phyloP scores from a whole-genome alignment of 176 grass and related monocot species.

The Pontederia crassipes region DNA sequence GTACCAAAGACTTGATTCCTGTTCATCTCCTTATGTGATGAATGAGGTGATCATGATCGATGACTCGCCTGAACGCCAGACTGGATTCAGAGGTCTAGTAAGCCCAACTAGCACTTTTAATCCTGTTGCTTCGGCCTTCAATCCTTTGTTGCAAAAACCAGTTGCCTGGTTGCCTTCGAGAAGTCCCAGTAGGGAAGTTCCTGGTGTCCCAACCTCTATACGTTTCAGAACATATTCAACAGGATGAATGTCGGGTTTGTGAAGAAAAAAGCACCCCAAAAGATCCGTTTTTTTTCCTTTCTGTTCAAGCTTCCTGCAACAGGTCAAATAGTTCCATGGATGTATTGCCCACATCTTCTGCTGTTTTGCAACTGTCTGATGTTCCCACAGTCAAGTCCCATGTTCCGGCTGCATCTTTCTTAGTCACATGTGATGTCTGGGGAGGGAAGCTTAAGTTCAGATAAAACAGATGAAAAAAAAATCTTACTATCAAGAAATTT shows the following conservation, averaged over 20 bases:
- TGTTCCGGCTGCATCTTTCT: too few species aligned
- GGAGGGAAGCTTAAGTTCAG: too few species aligned
- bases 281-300: constrained; percentile 29
- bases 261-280: constrained; percentile 31
- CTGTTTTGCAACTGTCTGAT: not conserved
- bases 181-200: constrained; percentile 32
- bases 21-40: constrained; percentile 35
- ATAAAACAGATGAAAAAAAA: too few species aligned
- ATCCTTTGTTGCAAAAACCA: constrained; percentile 24
- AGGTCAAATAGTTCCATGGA: constrained; percentile 33
- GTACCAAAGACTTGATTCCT: constrained; percentile 22
- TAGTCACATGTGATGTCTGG: too few species aligned
- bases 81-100: constrained; percentile 29
- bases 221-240: constrained; percentile 26
- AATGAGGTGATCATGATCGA: constrained; percentile 68
- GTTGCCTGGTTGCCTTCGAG: constrained; percentile 52
- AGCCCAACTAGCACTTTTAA: constrained; percentile 21
- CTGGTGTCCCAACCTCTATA: constrained; percentile 30
- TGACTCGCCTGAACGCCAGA: constrained; percentile 41
- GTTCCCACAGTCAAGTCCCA: too few species aligned
- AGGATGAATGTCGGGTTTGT: constrained; percentile 33
- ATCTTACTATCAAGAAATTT: too few species aligned
- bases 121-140: constrained; percentile 22
- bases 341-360: constrained; percentile 57
- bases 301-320: constrained; percentile 24